These are phyloP conservation scores for Backusella circina DNA, from an alignment of 192 early-diverging fungal genomes.

Conservation along the genomic window DNA sequence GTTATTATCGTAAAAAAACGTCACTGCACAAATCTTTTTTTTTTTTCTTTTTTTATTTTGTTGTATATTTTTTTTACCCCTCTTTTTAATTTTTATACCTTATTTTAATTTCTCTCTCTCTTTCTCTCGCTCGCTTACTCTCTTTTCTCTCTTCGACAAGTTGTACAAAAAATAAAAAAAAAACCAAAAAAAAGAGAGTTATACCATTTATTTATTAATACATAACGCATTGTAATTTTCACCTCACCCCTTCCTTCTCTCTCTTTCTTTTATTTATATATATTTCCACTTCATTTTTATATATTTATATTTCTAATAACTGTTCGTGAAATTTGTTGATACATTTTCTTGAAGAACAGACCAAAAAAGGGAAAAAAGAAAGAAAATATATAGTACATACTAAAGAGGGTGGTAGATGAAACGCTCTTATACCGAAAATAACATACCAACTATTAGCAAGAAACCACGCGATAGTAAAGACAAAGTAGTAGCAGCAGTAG, in stretches of 20 bases:
- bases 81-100: neutral
- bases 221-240: neutral
- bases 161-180: neutral
- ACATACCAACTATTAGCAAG: constrained; percentile 9
- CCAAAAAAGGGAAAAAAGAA: neutral
- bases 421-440: constrained; percentile 5
- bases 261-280: neutral
- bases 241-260: neutral
- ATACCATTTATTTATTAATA: neutral
- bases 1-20: neutral
- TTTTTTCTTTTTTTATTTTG: too few species aligned
- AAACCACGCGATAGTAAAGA: constrained; percentile 11
- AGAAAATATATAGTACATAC: neutral
- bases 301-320: neutral
- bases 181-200: neutral
- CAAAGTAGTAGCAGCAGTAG: neutral
- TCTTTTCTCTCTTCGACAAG: neutral
- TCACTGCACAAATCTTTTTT: neutral
- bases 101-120: neutral
- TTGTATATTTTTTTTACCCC: neutral
- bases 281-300: neutral
- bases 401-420: constrained; percentile 5
- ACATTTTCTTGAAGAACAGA: neutral
- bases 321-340: neutral
- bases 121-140: neutral